These are phyloP conservation scores for Zygosaccharomyces bailii DNA, from an alignment of 805 yeast species.

Conservation along the genomic window DNA sequence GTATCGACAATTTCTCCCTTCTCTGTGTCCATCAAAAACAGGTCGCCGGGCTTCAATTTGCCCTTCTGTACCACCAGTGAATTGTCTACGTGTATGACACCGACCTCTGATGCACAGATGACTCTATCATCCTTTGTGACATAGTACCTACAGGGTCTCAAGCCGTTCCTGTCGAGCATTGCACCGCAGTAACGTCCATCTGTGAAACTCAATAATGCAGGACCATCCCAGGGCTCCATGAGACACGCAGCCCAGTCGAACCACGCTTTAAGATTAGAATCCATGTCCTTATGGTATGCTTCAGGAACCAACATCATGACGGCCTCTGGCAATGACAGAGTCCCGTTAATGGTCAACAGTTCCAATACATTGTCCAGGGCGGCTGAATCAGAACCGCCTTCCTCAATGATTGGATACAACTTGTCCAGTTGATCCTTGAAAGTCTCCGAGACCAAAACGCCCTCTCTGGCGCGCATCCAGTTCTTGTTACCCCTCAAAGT, in stretches of 20 bases:
- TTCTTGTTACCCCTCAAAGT: constrained; percentile 96
- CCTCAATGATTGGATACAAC: constrained; percentile 92
- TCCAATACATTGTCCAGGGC: constrained; percentile 96
- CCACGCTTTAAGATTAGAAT: constrained; percentile 87
- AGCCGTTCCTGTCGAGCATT: constrained; percentile 92
- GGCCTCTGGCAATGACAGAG: constrained; percentile 90
- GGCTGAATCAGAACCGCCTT: constrained; percentile 98
- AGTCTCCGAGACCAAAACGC: constrained; percentile 82
- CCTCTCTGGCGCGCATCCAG: constrained; percentile 99
- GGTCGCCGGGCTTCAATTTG: constrained; percentile 91
- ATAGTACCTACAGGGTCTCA: constrained; percentile 97
- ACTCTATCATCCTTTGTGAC: constrained; percentile 91
- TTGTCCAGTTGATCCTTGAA: constrained; percentile 91
- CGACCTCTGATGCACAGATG: constrained; percentile 98
- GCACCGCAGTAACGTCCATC: constrained; percentile 99
- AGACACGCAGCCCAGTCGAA: constrained; percentile 99
- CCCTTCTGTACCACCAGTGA: constrained; percentile 85
- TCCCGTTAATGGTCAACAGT: constrained; percentile 86
- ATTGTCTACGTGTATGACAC: constrained; percentile 87
- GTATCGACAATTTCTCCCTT: constrained; percentile 93
- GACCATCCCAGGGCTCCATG: constrained; percentile 99
- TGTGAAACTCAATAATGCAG: constrained; percentile 93
- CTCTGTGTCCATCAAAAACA: constrained; percentile 91
- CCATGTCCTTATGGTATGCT: constrained; percentile 97
- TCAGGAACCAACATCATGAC: constrained; percentile 96